A percentile compares a stretch with the other conserved stretches of the same genome.
Conservation (phyloP, 2,329 filamentous ascomycete species). For the Arthrobotrys sinensis region DNA sequence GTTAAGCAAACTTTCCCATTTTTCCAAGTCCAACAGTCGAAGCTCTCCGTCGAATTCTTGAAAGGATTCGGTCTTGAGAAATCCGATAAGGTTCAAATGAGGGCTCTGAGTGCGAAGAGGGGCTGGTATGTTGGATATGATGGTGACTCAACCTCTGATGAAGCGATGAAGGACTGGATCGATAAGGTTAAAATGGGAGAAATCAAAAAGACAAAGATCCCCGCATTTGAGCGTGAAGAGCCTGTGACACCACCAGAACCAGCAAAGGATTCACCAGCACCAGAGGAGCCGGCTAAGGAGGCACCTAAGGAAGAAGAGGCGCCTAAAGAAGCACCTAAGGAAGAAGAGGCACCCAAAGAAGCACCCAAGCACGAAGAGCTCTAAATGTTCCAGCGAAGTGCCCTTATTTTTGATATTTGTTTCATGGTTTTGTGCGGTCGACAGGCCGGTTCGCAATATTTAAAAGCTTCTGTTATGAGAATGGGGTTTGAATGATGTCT, state of each 20-base stretch:
- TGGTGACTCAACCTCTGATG: conserved; percentile 72
- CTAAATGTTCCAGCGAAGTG: neutral
- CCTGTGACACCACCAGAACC: conserved; percentile 65
- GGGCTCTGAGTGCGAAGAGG: conserved; percentile 87
- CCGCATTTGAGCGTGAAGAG: conserved; percentile 68
- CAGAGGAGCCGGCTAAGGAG: conserved; percentile 65
- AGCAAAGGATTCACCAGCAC: conserved; percentile 64
- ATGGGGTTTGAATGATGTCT: neutral
- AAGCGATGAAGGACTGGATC: conserved; percentile 85
- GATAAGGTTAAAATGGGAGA: conserved; percentile 93
- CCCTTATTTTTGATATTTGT: too few relatives aligned
- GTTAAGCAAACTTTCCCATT: conserved; percentile 79
- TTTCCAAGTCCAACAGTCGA: conserved; percentile 78
- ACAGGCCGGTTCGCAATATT: neutral
- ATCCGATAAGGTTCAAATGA: conserved; percentile 72
- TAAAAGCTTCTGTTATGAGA: conserved; percentile 2
- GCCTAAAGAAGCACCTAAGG: conserved; percentile 58
- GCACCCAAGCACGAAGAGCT: conserved; percentile 50
- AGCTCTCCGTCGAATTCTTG: conserved; percentile 73
- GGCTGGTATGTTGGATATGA: conserved; percentile 86
- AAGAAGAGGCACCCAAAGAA: conserved; percentile 62
- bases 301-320: conserved; percentile 39
- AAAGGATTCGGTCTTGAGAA: conserved; percentile 75
- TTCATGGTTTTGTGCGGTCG: neutral
- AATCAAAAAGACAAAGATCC: conserved; percentile 82